These are phyloP conservation scores for Globisporangium cylindrosporum DNA, from an alignment of 352 stramenopile species.

Conservation along the genomic window DNA sequence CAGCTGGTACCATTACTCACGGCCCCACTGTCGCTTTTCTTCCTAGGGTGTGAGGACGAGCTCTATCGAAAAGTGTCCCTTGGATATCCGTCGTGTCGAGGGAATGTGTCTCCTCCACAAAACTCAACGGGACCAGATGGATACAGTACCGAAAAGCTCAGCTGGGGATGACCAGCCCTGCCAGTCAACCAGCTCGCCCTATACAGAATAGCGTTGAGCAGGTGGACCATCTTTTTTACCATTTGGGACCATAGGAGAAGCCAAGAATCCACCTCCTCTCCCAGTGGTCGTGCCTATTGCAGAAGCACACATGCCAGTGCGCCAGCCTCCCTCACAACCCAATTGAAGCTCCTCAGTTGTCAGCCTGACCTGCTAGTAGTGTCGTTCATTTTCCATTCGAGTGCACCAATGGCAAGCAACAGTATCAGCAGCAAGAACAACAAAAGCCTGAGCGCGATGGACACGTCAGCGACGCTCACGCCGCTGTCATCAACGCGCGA, in stretches of 20 bases:
- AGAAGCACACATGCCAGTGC: not conserved
- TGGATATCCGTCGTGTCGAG: not conserved
- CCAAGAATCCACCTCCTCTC: slow-evolving; percentile 9
- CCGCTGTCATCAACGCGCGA: slow-evolving; percentile 9
- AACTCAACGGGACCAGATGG: not conserved
- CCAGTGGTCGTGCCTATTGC: not conserved
- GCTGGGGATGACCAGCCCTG: slow-evolving; percentile 2
- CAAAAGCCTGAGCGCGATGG: not conserved
- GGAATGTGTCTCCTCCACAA: not conserved
- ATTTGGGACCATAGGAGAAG: not conserved
- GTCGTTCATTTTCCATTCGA: not conserved
- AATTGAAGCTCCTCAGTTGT: not conserved
- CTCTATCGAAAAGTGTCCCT: not conserved
- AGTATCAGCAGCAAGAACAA: not conserved
- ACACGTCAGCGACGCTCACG: slow-evolving; percentile 4
- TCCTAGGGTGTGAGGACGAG: not conserved
- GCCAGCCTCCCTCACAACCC: slow-evolving; percentile 3
- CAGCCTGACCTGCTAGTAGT: not conserved
- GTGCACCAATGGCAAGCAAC: not conserved
- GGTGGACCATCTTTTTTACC: not conserved
- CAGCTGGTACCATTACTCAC: not conserved
- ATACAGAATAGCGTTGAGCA: not conserved
- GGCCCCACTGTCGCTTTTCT: not conserved
- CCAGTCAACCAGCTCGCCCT: not conserved
- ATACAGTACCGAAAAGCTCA: not conserved